Evolutionary conservation across 176 grass and related monocot species (phyloP).

Genomic region (Phoenix dactylifera): DNA sequence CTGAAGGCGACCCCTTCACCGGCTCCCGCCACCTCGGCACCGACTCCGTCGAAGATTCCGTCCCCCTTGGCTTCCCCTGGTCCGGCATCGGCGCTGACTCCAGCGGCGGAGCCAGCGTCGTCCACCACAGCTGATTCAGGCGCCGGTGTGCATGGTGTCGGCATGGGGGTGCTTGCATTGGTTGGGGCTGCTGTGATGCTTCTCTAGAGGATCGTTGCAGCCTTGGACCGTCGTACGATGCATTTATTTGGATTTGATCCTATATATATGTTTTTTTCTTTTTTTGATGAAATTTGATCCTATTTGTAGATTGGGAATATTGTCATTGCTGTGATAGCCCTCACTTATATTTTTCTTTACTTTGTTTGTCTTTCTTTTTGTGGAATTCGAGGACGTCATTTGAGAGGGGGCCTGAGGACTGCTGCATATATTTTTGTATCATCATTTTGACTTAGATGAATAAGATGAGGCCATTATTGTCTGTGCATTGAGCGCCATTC

Average conservation of each 20-base stretch:
- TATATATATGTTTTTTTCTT: no score
- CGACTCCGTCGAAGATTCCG: constrained; percentile 8
- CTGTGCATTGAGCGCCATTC: no score
- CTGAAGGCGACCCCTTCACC: background rate
- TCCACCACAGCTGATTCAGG: background rate
- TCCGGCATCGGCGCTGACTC: background rate
- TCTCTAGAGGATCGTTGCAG: constrained; percentile 11
- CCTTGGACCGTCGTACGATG: background rate
- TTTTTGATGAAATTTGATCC: background rate
- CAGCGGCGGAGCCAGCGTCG: background rate
- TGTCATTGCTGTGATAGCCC: no score
- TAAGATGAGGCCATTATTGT: no score
- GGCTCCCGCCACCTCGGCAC: constrained; percentile 8
- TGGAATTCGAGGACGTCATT: no score
- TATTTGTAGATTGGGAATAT: no score
- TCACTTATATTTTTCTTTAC: no score
- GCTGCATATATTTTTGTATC: no score
- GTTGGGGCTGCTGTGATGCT: constrained; percentile 16
- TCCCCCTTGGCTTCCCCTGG: background rate
- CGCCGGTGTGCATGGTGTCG: background rate
- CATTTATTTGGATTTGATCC: background rate
- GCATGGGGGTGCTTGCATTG: constrained; percentile 16
- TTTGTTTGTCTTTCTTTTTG: no score
- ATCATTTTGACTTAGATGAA: no score
- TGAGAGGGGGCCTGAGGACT: no score